Evolutionary conservation across 495 filamentous ascomycete genomes (phyloP).

Genomic region (Podospora fimiseda): DNA sequence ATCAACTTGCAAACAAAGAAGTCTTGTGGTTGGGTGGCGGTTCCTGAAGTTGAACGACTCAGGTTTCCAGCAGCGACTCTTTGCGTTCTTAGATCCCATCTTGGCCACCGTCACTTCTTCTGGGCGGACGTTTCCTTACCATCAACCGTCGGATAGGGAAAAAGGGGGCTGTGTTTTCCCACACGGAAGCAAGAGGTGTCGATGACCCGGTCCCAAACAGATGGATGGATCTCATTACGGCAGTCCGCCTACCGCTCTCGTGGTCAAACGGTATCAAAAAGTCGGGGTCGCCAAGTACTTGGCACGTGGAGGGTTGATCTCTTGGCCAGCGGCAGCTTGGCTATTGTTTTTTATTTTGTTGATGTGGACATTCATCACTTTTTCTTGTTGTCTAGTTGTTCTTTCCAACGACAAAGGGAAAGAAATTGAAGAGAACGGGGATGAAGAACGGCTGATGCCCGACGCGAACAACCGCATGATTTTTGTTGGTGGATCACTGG

Average conservation of each 20-base stretch:
- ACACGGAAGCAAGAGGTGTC: background rate
- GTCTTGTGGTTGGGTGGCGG: no score
- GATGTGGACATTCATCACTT: background rate
- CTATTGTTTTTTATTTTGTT: background rate
- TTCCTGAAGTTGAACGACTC: no score
- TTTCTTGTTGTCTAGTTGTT: background rate
- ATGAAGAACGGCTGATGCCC: background rate
- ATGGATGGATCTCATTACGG: background rate
- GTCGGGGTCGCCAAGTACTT: slow-evolving; percentile 17
- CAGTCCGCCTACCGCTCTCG: background rate
- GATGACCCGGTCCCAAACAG: background rate
- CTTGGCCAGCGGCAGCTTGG: slow-evolving; percentile 11
- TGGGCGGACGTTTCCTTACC: no score
- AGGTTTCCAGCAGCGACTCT: no score
- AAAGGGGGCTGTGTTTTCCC: background rate
- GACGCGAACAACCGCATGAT: no score
- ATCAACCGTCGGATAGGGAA: no score
- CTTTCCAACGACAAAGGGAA: background rate
- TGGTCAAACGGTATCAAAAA: slow-evolving; percentile 8
- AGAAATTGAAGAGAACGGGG: background rate
- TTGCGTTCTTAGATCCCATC: no score
- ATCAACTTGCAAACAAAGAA: no score
- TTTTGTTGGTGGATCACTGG: no score
- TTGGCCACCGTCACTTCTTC: no score
- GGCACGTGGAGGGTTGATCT: slow-evolving; percentile 15